A percentile compares a stretch with the other conserved stretches of the same genome.
phyloP scores from a whole-genome alignment of 2,329 filamentous ascomycete genomes.

The Penicillium olsonii region DNA sequence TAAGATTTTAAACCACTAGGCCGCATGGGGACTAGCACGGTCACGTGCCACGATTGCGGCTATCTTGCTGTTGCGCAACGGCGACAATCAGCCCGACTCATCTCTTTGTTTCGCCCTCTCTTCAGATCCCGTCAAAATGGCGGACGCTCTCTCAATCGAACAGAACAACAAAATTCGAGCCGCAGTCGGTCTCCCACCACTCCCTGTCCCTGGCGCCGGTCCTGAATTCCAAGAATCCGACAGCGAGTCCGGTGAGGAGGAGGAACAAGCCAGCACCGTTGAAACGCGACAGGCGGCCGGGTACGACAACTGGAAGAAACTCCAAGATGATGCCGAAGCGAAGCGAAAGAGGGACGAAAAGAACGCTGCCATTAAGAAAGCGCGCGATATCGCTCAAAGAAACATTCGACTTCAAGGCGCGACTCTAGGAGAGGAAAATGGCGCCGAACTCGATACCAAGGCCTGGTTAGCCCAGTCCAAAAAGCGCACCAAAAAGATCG shows the following conservation, averaged over 20 bases:
- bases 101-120: not conserved
- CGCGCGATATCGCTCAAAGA: slow-evolving; percentile 79
- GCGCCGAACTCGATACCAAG: slow-evolving; percentile 71
- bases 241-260: slow-evolving; percentile 52
- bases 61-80: slow-evolving; percentile 8
- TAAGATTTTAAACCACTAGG: slow-evolving; percentile 27
- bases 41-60: slow-evolving; percentile 19
- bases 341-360: slow-evolving; percentile 79
- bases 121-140: slow-evolving; percentile 38
- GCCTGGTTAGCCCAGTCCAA: slow-evolving; percentile 87
- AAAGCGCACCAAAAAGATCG: slow-evolving; percentile 91
- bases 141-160: slow-evolving; percentile 72
- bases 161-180: slow-evolving; percentile 91
- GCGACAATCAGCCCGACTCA: not conserved
- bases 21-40: not conserved
- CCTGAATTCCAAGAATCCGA: slow-evolving; percentile 60
- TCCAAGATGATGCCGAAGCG: slow-evolving; percentile 68
- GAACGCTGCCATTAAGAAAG: slow-evolving; percentile 81
- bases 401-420: slow-evolving; percentile 76
- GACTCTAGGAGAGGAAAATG: slow-evolving; percentile 75
- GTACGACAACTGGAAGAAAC: slow-evolving; percentile 55
- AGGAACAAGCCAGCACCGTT: slow-evolving; percentile 77
- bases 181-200: slow-evolving; percentile 84
- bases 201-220: slow-evolving; percentile 74
- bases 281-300: slow-evolving; percentile 61